Evolutionary conservation across 106 monocot genomes (phyloP).

Genomic region (Acanthochlamys bracteata): DNA sequence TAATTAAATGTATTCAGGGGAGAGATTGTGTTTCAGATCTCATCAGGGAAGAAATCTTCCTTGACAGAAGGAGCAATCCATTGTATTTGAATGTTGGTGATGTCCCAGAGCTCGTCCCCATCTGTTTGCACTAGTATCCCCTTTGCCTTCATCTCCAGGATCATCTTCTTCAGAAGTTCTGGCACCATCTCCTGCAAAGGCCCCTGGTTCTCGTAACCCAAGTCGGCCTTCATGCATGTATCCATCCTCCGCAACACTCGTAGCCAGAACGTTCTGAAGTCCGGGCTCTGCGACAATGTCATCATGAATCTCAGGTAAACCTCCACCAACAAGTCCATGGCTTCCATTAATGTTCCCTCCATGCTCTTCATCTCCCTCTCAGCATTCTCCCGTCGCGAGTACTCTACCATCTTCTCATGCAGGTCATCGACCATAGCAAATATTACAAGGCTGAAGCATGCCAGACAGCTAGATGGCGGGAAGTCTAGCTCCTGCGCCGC

Average conservation of each 20-base stretch:
- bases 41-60: conserved; percentile 74
- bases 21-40: conserved; percentile 4
- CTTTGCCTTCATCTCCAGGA: conserved; percentile 71
- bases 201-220: conserved; percentile 17
- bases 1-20: too few relatives aligned
- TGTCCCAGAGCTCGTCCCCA: conserved; percentile 69
- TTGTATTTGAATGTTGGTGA: conserved; percentile 86
- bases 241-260: conserved; percentile 87
- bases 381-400: conserved; percentile 58
- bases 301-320: conserved; percentile 52
- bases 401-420: conserved; percentile 88
- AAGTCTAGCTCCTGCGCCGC: conserved; percentile 54
- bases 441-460: conserved; percentile 67
- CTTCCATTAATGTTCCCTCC: conserved; percentile 51
- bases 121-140: conserved; percentile 48
- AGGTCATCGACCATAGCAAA: conserved; percentile 84
- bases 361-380: conserved; percentile 80
- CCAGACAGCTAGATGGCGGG: conserved; percentile 43
- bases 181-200: conserved; percentile 55
- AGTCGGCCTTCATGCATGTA: conserved; percentile 77
- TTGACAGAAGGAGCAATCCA: conserved; percentile 83
- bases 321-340: conserved; percentile 62
- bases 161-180: conserved; percentile 57
- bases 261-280: conserved; percentile 75
- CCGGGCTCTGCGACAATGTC: conserved; percentile 41